phyloP scores from a whole-genome alignment of 2,329 filamentous ascomycete genomes.

The Apiospora pterosperma region DNA sequence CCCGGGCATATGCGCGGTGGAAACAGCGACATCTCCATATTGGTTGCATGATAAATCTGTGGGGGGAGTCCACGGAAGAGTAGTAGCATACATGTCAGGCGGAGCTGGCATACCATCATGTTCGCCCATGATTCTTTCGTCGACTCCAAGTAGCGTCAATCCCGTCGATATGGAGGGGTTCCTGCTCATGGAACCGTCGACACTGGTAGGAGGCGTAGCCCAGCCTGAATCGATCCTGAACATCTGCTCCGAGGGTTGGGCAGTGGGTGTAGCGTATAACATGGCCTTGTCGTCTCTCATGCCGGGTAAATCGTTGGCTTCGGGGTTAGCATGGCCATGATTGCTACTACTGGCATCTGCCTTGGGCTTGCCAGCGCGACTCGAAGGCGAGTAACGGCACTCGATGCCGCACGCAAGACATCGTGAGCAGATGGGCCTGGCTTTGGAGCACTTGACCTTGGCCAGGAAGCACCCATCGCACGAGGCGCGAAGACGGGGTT shows the following conservation, averaged over 20 bases:
- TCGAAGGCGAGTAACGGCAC: slow-evolving; percentile 51
- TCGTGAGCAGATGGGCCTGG: slow-evolving; percentile 49
- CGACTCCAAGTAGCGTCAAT: slow-evolving; percentile 26
- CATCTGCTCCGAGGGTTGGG: slow-evolving; percentile 24
- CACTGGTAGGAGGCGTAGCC: slow-evolving; percentile 33
- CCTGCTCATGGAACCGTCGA: slow-evolving; percentile 30
- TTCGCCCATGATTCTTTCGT: slow-evolving; percentile 21
- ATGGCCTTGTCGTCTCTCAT: slow-evolving; percentile 26
- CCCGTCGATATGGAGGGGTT: slow-evolving; percentile 32
- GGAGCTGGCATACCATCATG: slow-evolving; percentile 21
- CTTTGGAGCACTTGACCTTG: slow-evolving; percentile 55
- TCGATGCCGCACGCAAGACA: slow-evolving; percentile 47
- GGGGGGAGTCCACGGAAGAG: slow-evolving; percentile 38
- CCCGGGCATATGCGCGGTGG: slow-evolving; percentile 23
- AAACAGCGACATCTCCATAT: slow-evolving; percentile 30
- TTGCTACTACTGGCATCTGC: slow-evolving; percentile 23
- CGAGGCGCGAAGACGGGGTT: slow-evolving; percentile 43
- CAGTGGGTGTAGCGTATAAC: slow-evolving; percentile 22
- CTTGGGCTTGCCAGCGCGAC: slow-evolving; percentile 47
- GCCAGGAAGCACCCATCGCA: slow-evolving; percentile 54
- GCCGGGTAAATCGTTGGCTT: slow-evolving; percentile 17
- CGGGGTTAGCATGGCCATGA: slow-evolving; percentile 14
- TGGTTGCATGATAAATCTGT: slow-evolving; percentile 29
- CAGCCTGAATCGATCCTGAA: slow-evolving; percentile 36
- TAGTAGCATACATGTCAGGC: slow-evolving; percentile 31